These are phyloP conservation scores for Malus domestica DNA, from an alignment of 306 rosid genomes.

Conservation along the genomic window ASM211411v1 NC_041804.1:1498001-1498500, in stretches of 20 bases:
- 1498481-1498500: too few species aligned
- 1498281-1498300: not conserved
- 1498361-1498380: not conserved
- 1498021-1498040: not conserved
- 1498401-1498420: too few species aligned
- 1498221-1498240: conserved; percentile 5
- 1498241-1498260: not conserved
- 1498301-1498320: not conserved
- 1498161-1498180: conserved; percentile 46
- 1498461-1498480: too few species aligned
- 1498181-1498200: conserved; percentile 44
- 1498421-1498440: too few species aligned
- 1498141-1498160: conserved; percentile 82
- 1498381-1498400: not conserved
- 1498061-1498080: not conserved
- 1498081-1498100: not conserved
- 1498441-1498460: too few species aligned
- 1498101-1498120: conserved; percentile 89
- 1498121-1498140: conserved; percentile 67
- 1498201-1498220: conserved; percentile 60
- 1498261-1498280: not conserved
- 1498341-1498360: not conserved
- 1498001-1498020: conserved; percentile 52
- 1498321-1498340: not conserved
- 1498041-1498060: not conserved